A percentile compares a stretch with the other conserved stretches of the same genome.
Evolutionary conservation across 805 yeast genomes (phyloP).

Genomic region (Pichia sporocuriosa): DNA sequence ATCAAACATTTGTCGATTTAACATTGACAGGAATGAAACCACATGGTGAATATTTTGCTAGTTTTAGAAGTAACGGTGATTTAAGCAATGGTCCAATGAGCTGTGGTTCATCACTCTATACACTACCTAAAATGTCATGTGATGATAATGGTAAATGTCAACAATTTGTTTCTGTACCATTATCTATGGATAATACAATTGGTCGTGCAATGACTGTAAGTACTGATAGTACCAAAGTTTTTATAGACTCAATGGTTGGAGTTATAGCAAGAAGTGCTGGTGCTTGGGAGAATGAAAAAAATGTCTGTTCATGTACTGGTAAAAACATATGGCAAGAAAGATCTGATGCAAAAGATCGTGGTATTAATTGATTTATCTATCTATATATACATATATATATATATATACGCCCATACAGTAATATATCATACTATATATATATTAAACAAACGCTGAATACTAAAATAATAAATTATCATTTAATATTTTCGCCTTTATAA

Average conservation of each 20-base stretch:
- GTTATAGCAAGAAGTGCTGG: conserved; percentile 96
- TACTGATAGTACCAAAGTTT: conserved; percentile 31
- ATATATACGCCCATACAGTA: not conserved
- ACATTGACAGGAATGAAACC: conserved; percentile 62
- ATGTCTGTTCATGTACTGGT: conserved; percentile 91
- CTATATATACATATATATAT: not conserved
- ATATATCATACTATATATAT: not conserved
- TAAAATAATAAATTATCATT: not conserved
- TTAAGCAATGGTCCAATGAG: conserved; percentile 64
- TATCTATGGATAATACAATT: conserved; percentile 53
- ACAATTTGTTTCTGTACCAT: conserved; percentile 37
- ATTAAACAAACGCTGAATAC: too few relatives aligned
- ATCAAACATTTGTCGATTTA: conserved; percentile 61
- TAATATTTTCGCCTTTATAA: not conserved
- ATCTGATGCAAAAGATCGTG: conserved; percentile 60
- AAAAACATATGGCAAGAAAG: conserved; percentile 96
- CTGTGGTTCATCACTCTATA: conserved; percentile 48
- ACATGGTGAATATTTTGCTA: conserved; percentile 62
- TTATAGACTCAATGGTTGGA: conserved; percentile 55
- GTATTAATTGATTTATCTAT: conserved; percentile 30
- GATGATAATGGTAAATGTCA: conserved; percentile 34
- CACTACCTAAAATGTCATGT: conserved; percentile 36
- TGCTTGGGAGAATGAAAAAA: conserved; percentile 91
- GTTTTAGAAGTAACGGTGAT: conserved; percentile 66
- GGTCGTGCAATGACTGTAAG: conserved; percentile 62